phyloP scores from a whole-genome alignment of 2,329 filamentous ascomycete species.

The Fusarium sp. region DNA sequence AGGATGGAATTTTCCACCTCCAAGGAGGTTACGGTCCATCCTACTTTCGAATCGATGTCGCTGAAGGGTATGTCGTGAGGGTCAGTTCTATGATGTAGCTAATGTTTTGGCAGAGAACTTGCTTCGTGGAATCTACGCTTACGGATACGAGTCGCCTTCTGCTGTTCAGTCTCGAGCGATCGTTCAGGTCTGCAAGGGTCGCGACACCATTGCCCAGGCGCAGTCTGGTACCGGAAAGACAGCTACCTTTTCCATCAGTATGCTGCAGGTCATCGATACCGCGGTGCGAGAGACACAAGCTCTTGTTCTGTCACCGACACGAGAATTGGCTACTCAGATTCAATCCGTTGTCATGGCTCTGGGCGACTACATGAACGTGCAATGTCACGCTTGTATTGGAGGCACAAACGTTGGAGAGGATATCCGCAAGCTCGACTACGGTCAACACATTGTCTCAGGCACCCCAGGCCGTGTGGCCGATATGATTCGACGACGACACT shows the following conservation, averaged over 20 bases:
- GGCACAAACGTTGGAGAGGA: conserved; percentile 98
- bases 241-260: conserved; percentile 94
- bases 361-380: conserved; percentile 99
- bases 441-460: conserved; percentile 96
- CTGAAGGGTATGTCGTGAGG: conserved; percentile 72
- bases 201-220: conserved; percentile 97
- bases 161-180: conserved; percentile 98
- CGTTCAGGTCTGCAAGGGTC: conserved; percentile 98
- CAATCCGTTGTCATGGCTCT: conserved; percentile 99
- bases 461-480: conserved; percentile 91
- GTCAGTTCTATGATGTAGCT: conserved; percentile 2
- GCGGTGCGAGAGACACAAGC: conserved; percentile 93
- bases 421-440: conserved; percentile 96
- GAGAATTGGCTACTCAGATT: conserved; percentile 97
- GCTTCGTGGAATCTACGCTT: conserved; percentile 96
- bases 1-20: conserved; percentile 98
- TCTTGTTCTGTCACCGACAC: conserved; percentile 92
- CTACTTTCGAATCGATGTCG: conserved; percentile 95
- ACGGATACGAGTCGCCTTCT: conserved; percentile 97
- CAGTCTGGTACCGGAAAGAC: conserved; percentile 98
- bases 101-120: conserved; percentile 74
- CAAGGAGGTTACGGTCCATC: conserved; percentile 95
- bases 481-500: conserved; percentile 68
- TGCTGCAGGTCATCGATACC: conserved; percentile 95
- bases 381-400: conserved; percentile 98